Conservation (phyloP, 306 rosid species). For the Abrus pulchellus region DNA sequence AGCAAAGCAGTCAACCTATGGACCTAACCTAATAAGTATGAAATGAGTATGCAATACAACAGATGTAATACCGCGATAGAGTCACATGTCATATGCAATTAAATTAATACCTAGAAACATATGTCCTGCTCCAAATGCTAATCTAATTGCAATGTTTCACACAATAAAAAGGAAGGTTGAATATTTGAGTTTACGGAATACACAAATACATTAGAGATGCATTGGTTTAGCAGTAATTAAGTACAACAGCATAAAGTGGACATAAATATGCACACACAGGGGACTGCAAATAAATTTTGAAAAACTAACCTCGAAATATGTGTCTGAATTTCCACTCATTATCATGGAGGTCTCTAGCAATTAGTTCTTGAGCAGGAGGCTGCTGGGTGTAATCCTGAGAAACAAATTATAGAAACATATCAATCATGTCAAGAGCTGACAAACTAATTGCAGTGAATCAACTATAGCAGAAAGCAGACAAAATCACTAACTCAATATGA, state of each 20-base stretch:
- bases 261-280: background rate
- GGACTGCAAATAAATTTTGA: background rate
- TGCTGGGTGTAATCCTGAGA: constrained; percentile 75
- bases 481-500: constrained; percentile 47
- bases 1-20: constrained; percentile 8
- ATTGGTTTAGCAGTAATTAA: background rate
- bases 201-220: constrained; percentile 22
- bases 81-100: background rate
- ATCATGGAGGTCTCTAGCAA: constrained; percentile 83
- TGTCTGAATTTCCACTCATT: constrained; percentile 84
- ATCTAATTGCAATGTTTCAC: background rate
- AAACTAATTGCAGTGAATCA: constrained; percentile 19
- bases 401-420: constrained; percentile 27
- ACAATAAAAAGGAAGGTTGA: background rate
- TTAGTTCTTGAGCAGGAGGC: constrained; percentile 81
- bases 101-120: background rate
- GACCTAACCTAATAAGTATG: background rate
- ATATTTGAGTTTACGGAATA: constrained; percentile 22
- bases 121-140: constrained; percentile 25
- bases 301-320: constrained; percentile 67
- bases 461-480: constrained; percentile 49
- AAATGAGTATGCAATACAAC: background rate
- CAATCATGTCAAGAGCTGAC: constrained; percentile 16
- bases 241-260: constrained; percentile 14
- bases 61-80: background rate